These are phyloP conservation scores for Colletotrichum godetiae DNA, from an alignment of 2,329 filamentous ascomycete species.

Conservation along the genomic window DNA sequence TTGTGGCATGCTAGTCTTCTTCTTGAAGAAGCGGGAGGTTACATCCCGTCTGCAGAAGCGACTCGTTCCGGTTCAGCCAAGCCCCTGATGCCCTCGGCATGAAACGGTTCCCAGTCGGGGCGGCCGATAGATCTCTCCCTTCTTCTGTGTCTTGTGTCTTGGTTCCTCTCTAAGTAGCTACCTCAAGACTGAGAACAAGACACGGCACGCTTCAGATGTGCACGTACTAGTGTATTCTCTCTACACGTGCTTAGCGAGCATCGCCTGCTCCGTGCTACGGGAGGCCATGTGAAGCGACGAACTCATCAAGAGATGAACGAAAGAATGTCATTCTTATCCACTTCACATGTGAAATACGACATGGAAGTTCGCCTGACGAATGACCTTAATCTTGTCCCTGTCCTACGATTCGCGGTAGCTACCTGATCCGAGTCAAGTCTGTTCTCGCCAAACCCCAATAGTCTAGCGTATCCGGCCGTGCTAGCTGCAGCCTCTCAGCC, in stretches of 20 bases:
- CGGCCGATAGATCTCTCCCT: not conserved
- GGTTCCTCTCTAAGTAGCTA: not conserved
- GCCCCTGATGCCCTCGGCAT: not conserved
- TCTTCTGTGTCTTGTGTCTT: not conserved
- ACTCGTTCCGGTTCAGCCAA: not conserved
- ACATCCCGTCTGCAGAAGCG: not conserved
- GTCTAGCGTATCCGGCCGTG: not conserved
- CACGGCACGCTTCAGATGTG: not conserved
- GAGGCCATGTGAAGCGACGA: not conserved
- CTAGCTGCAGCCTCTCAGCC: not conserved
- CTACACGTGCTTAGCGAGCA: not conserved
- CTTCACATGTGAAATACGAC: not conserved
- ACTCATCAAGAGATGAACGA: not conserved
- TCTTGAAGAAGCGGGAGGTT: not conserved
- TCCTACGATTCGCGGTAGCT: not conserved
- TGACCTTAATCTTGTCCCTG: not conserved
- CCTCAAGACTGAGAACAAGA: not conserved
- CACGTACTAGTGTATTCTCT: not conserved
- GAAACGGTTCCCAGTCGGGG: not conserved
- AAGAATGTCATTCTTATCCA: not conserved
- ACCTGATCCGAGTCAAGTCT: not conserved
- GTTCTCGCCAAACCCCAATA: not conserved
- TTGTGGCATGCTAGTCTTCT: no score
- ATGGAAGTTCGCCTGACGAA: not conserved
- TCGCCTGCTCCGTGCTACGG: not conserved